phyloP scores from a whole-genome alignment of 306 rosid species.

The Malus orientalis region DNA sequence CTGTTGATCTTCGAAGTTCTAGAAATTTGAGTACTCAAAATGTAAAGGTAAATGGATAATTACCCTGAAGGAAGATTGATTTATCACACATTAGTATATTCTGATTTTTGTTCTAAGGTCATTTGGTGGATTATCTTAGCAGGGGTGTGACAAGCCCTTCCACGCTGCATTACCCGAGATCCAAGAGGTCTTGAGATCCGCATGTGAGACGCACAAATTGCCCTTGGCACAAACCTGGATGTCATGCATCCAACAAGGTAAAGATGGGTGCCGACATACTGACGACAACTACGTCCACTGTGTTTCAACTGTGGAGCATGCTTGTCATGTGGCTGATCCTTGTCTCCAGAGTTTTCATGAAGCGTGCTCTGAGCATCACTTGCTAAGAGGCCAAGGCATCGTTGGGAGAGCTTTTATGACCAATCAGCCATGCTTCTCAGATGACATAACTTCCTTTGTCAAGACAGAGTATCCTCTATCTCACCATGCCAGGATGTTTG shows the following conservation, averaged over 20 bases:
- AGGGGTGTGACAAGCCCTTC: constrained; percentile 46
- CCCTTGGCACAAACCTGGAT: constrained; percentile 97
- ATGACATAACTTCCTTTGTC: constrained; percentile 54
- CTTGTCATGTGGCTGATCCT: constrained; percentile 70
- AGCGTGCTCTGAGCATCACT: constrained; percentile 97
- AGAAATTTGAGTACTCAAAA: constrained; percentile 38
- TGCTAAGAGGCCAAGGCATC: constrained; percentile 88
- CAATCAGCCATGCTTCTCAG: constrained; percentile 75
- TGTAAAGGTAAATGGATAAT: constrained; percentile 44
- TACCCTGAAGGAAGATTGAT: constrained; percentile 7
- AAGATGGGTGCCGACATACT: constrained; percentile 75
- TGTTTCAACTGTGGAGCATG: constrained; percentile 84
- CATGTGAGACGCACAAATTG: constrained; percentile 73
- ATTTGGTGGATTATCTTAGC: constrained; percentile 23
- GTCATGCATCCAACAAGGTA: constrained; percentile 67
- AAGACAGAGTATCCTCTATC: constrained; percentile 82
- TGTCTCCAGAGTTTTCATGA: constrained; percentile 53
- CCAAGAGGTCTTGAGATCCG: constrained; percentile 56
- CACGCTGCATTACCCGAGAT: constrained; percentile 72
- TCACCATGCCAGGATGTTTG: constrained; percentile 75
- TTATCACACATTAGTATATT: background rate
- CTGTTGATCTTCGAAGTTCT: constrained; percentile 68
- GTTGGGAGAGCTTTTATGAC: constrained; percentile 78
- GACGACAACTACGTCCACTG: constrained; percentile 61
- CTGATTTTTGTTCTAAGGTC: constrained; percentile 12